These are phyloP conservation scores for Marchantia paleacea DNA, from an alignment of 225 moss, liverwort and hornwort species.

Conservation along the genomic window DNA sequence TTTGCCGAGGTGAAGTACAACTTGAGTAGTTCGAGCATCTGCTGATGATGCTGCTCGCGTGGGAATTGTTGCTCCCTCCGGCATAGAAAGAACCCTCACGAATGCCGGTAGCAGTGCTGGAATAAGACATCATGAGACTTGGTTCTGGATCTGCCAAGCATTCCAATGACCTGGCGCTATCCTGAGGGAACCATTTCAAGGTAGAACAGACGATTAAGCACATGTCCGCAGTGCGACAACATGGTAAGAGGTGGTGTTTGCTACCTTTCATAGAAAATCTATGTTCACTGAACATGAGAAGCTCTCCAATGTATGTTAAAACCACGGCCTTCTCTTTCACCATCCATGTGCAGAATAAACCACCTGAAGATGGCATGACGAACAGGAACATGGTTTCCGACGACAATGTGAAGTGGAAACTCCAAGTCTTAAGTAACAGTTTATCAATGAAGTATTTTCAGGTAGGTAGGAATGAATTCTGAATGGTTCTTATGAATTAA, in stretches of 20 bases:
- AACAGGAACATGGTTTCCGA: too few species aligned
- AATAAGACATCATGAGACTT: neutral
- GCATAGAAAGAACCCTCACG: conserved; percentile 15
- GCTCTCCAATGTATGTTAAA: too few species aligned
- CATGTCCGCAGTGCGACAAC: neutral
- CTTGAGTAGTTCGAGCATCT: conserved; percentile 27
- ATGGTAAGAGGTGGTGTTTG: neutral
- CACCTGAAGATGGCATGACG: too few species aligned
- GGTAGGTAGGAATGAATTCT: too few species aligned
- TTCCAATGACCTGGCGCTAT: conserved; percentile 8
- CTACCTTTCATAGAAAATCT: neutral
- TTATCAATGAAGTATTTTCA: too few species aligned
- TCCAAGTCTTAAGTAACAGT: too few species aligned
- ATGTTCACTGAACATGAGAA: neutral
- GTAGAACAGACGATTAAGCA: neutral
- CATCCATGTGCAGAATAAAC: too few species aligned
- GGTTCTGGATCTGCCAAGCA: conserved; percentile 9
- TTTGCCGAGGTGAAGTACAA: conserved; percentile 20
- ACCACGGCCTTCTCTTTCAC: too few species aligned
- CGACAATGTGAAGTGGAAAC: too few species aligned
- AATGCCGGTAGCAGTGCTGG: neutral
- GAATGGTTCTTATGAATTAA: too few species aligned
- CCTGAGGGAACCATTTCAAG: conserved; percentile 3
- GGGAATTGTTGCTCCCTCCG: conserved; percentile 10
- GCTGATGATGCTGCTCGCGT: conserved; percentile 12